Percentiles rank a stretch among this genome's conserved stretches.
Evolutionary conservation across 2,329 filamentous ascomycete genomes (phyloP).

Genomic region (Talaromyces sp.): DNA sequence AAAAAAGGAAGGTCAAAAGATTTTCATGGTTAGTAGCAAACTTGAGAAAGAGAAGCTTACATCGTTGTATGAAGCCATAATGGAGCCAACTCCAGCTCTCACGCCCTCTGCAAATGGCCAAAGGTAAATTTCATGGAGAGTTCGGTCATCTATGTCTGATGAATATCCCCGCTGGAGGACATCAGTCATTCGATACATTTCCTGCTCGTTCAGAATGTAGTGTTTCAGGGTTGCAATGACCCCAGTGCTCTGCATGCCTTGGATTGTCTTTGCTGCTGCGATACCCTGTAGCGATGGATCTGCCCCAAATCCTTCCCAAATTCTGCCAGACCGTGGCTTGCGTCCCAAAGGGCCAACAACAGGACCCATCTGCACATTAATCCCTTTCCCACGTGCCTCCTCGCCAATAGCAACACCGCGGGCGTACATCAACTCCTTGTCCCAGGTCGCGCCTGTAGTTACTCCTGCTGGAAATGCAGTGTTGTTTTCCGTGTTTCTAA

Average conservation of each 20-base stretch:
- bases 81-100: constrained; percentile 42
- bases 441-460: constrained; percentile 68
- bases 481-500: constrained; percentile 67
- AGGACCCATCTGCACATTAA: constrained; percentile 66
- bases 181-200: constrained; percentile 46
- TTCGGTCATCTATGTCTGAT: constrained; percentile 48
- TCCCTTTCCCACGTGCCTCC: constrained; percentile 68
- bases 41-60: constrained; percentile 18
- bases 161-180: constrained; percentile 35
- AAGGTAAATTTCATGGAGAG: constrained; percentile 41
- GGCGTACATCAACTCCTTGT: constrained; percentile 65
- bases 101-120: constrained; percentile 50
- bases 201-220: constrained; percentile 47
- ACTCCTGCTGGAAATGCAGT: constrained; percentile 78
- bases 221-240: constrained; percentile 57
- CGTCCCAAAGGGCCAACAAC: constrained; percentile 66
- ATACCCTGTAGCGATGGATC: constrained; percentile 62
- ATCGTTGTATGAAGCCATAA: constrained; percentile 42
- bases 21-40: not conserved
- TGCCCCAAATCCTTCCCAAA: constrained; percentile 69
- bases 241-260: constrained; percentile 53
- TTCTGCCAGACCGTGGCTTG: constrained; percentile 67
- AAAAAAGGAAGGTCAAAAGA: not conserved
- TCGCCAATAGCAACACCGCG: constrained; percentile 64
- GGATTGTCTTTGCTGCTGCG: constrained; percentile 48